A percentile compares a stretch with the other conserved stretches of the same genome.
These are phyloP conservation scores for Ulmus americana DNA, from an alignment of 331 rosid species.

Conservation along the genomic window DNA sequence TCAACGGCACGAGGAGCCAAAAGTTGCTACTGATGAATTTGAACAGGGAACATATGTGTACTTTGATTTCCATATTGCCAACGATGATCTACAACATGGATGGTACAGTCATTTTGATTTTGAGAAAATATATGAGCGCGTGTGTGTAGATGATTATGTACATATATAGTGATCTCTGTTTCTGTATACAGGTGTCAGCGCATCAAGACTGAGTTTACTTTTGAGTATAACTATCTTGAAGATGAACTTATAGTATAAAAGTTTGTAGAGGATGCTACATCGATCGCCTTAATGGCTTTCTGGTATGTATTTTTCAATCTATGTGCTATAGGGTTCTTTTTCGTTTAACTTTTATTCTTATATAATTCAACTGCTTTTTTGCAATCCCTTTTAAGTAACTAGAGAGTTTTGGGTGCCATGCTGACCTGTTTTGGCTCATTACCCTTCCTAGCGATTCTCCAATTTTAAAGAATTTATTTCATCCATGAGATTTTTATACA, in stretches of 20 bases:
- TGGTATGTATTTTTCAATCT: constrained; percentile 2
- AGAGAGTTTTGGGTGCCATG: no score
- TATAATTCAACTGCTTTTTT: no score
- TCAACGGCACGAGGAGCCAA: constrained; percentile 96
- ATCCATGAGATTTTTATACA: no score
- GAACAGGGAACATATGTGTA: constrained; percentile 94
- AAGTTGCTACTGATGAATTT: constrained; percentile 92
- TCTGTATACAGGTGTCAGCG: constrained; percentile 75
- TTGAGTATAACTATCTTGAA: constrained; percentile 89
- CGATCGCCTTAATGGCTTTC: constrained; percentile 18
- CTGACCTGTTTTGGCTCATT: no score
- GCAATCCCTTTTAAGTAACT: no score
- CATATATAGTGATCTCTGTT: neutral
- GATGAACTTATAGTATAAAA: constrained; percentile 75
- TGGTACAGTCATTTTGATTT: constrained; percentile 48
- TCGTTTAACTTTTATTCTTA: neutral
- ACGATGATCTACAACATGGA: constrained; percentile 84
- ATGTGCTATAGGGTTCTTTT: neutral
- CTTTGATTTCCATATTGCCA: constrained; percentile 86
- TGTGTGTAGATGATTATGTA: neutral
- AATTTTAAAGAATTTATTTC: no score
- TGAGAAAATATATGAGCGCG: neutral
- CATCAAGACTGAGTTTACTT: constrained; percentile 84
- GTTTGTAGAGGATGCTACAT: constrained; percentile 10
- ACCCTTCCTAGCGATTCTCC: no score